phyloP scores from a whole-genome alignment of 768 basidiomycete species.

The Hemileccinum rubropunctum region DNA sequence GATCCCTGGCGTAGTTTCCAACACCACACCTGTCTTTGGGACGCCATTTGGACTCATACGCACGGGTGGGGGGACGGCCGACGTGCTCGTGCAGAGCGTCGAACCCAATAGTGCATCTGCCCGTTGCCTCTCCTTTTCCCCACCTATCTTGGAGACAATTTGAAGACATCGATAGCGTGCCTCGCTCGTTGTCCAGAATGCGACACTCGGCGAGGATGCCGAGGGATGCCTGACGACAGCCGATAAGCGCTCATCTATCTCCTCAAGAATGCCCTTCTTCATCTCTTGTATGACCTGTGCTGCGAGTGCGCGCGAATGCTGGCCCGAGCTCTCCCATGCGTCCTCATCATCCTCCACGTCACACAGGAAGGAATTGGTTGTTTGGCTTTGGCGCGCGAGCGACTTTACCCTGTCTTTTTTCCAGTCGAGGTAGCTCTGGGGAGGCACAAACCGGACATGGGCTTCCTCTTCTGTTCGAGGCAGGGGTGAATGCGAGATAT shows the following conservation, averaged over 20 bases:
- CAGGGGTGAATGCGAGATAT: conserved; percentile 71
- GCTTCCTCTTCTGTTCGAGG: conserved; percentile 59
- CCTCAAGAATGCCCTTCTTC: conserved; percentile 56
- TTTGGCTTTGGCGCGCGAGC: conserved; percentile 7
- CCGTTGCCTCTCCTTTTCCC: conserved; percentile 60
- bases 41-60: background rate
- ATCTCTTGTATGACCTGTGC: conserved; percentile 78
- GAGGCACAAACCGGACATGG: conserved; percentile 59
- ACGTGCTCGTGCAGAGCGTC: conserved; percentile 5
- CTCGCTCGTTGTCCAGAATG: conserved; percentile 82
- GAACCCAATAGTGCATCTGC: conserved; percentile 57
- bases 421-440: conserved; percentile 58
- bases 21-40: background rate
- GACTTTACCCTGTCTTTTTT: conserved; percentile 35
- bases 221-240: conserved; percentile 1
- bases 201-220: conserved; percentile 27
- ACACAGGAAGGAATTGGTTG: conserved; percentile 4
- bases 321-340: conserved; percentile 36
- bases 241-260: conserved; percentile 51
- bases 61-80: conserved; percentile 8
- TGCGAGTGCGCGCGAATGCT: conserved; percentile 68
- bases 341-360: conserved; percentile 10
- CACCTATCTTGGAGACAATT: conserved; percentile 83
- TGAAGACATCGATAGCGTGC: conserved; percentile 67
- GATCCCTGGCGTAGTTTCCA: background rate